Conservation (phyloP, 345 rosid genomes). For the Citrus unshiu region DNA sequence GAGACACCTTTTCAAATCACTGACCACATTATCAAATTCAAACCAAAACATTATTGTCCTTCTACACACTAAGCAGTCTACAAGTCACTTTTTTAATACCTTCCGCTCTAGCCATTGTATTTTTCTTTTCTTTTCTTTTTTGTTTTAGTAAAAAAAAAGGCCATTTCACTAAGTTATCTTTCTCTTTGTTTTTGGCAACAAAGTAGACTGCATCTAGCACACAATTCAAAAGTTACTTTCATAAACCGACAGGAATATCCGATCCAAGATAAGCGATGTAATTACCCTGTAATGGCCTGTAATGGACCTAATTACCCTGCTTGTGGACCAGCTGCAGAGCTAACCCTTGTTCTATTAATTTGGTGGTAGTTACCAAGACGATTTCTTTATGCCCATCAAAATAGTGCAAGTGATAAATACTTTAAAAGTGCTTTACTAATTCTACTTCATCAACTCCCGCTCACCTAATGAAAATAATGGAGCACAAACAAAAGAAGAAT, state of each 20-base stretch:
- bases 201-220: not conserved
- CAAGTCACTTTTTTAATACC: not conserved
- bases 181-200: not conserved
- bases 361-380: too few relatives aligned
- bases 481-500: not conserved
- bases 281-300: too few relatives aligned
- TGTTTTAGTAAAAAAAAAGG: too few relatives aligned
- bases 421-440: not conserved
- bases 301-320: too few relatives aligned
- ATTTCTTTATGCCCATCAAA: not conserved
- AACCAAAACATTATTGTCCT: not conserved
- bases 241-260: not conserved
- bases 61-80: not conserved
- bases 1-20: not conserved
- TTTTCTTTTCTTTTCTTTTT: not conserved
- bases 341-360: too few relatives aligned
- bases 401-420: not conserved
- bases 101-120: not conserved
- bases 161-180: not conserved
- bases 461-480: conserved; percentile 3
- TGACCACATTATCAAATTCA: not conserved
- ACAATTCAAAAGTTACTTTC: not conserved
- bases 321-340: too few relatives aligned
- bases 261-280: too few relatives aligned
- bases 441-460: not conserved